These are phyloP conservation scores for Phaffia rhodozyma DNA, from an alignment of 1,284 basidiomycete species.

Conservation along the genomic window DNA sequence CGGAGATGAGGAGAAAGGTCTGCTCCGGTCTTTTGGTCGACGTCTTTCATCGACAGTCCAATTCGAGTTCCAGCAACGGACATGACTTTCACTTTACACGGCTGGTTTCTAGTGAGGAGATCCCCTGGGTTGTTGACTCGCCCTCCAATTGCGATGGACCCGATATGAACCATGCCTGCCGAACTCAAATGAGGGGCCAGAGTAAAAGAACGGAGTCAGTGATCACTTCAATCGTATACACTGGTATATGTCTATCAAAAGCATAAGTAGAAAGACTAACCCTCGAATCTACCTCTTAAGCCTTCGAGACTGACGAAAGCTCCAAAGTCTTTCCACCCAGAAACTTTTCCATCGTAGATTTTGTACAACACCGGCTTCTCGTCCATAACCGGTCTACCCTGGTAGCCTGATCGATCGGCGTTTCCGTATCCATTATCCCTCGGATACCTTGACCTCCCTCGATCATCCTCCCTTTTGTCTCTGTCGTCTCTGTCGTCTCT, in stretches of 20 bases:
- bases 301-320: conserved; percentile 87
- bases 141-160: conserved; percentile 70
- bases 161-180: conserved; percentile 88
- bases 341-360: conserved; percentile 80
- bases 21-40: conserved; percentile 76
- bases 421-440: conserved; percentile 25
- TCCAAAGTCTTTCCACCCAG: conserved; percentile 85
- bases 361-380: conserved; percentile 83
- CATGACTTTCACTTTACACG: conserved; percentile 92
- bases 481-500: conserved; percentile 34
- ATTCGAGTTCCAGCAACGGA: conserved; percentile 70
- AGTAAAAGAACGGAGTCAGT: background rate
- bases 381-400: conserved; percentile 44
- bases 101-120: conserved; percentile 67
- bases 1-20: conserved; percentile 88
- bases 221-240: too few relatives aligned
- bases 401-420: conserved; percentile 24
- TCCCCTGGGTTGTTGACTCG: conserved; percentile 80
- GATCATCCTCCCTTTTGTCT: conserved; percentile 18
- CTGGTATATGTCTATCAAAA: background rate
- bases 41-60: conserved; percentile 92
- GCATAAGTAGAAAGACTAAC: conserved; percentile 39
- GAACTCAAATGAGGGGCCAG: conserved; percentile 4
- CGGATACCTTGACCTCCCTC: conserved; percentile 19
- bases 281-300: conserved; percentile 71